Conservation (phyloP, 177 flowering plant genomes). For the Vitis hybrid region DNA sequence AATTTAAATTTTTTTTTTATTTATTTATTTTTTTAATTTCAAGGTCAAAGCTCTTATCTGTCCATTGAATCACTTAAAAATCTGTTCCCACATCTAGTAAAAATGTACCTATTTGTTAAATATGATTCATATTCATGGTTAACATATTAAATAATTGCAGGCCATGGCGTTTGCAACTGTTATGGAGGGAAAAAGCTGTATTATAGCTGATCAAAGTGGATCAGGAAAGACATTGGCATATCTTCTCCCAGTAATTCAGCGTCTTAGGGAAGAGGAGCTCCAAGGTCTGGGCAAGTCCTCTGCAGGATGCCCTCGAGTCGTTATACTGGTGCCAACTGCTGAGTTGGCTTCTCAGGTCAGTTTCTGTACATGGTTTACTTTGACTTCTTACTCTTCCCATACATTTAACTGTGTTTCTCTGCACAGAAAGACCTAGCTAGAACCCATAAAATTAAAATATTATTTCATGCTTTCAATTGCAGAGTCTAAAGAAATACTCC, state of each 20-base stretch:
- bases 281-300: slow-evolving; percentile 66
- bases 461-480: no score
- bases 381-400: no score
- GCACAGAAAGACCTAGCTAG: no score
- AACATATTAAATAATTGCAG: slow-evolving; percentile 39
- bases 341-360: slow-evolving; percentile 95
- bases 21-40: no score
- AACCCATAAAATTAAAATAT: no score
- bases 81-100: no score
- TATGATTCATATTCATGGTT: slow-evolving; percentile 1
- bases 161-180: slow-evolving; percentile 78
- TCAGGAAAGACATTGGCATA: slow-evolving; percentile 98
- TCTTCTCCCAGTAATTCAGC: slow-evolving; percentile 78
- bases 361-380: background rate
- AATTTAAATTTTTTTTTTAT: no score
- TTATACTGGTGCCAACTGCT: slow-evolving; percentile 89
- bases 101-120: background rate
- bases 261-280: slow-evolving; percentile 82
- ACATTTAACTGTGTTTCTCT: no score
- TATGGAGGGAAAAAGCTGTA: slow-evolving; percentile 69
- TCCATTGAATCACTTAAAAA: no score
- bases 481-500: no score
- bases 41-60: no score
- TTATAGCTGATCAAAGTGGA: slow-evolving; percentile 97
- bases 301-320: slow-evolving; percentile 63